Percentiles rank a stretch among this genome's conserved stretches.
phyloP scores from a whole-genome alignment of 2,329 filamentous ascomycete species.

The Colletotrichum sp. region DNA sequence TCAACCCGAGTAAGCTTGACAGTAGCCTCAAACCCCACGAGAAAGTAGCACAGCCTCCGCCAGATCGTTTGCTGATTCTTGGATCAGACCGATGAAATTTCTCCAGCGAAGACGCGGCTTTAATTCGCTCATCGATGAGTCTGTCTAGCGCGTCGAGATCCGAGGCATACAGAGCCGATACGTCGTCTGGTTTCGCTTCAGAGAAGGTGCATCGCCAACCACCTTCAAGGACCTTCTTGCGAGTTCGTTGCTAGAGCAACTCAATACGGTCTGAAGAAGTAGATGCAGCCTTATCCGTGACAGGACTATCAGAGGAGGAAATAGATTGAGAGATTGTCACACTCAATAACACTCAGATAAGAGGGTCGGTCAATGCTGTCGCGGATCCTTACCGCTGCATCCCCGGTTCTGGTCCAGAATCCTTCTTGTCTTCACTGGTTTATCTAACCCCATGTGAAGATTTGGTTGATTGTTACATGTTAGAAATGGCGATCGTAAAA shows the following conservation, averaged over 20 bases:
- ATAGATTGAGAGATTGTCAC: background rate
- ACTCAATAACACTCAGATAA: background rate
- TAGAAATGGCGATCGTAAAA: background rate
- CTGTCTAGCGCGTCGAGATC: background rate
- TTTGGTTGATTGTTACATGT: background rate
- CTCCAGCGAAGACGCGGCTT: background rate
- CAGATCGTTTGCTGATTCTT: background rate
- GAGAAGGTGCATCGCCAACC: background rate
- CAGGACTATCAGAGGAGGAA: background rate
- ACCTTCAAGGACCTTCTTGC: background rate
- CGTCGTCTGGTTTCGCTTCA: background rate
- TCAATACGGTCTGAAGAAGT: background rate
- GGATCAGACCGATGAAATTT: background rate
- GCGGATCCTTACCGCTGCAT: background rate
- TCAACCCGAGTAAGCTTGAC: background rate
- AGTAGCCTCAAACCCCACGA: background rate
- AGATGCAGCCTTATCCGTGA: background rate
- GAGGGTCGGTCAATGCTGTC: background rate
- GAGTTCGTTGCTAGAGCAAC: background rate
- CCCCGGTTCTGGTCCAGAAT: background rate
- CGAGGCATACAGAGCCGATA: background rate
- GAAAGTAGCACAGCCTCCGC: background rate
- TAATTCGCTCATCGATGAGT: background rate
- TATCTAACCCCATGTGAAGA: background rate
- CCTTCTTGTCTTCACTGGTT: background rate